These are phyloP conservation scores for Inonotus obliquus DNA, from an alignment of 1,284 basidiomycete genomes.

Conservation along the genomic window DNA sequence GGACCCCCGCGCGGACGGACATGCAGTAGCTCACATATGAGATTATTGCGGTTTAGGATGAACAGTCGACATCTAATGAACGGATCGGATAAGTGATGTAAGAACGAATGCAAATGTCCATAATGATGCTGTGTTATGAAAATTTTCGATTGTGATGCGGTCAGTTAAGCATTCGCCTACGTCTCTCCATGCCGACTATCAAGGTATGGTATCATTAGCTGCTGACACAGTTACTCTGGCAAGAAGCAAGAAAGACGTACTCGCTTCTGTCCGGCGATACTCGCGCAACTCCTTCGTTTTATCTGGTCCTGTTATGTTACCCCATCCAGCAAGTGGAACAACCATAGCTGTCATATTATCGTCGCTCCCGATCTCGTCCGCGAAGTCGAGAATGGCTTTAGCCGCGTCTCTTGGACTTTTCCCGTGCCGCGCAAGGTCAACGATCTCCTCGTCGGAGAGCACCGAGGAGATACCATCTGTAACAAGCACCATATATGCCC, in stretches of 20 bases:
- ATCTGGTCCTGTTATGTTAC: slow-evolving; percentile 73
- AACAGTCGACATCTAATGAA: not conserved
- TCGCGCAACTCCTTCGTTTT: slow-evolving; percentile 77
- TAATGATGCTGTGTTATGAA: not conserved
- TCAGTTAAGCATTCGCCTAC: slow-evolving; percentile 57
- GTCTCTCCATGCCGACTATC: slow-evolving; percentile 64
- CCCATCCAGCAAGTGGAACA: slow-evolving; percentile 93
- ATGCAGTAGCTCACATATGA: slow-evolving; percentile 84
- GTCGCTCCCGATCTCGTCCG: slow-evolving; percentile 85
- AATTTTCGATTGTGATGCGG: not conserved
- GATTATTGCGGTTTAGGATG: not conserved
- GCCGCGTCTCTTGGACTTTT: slow-evolving; percentile 79
- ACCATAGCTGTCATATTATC: slow-evolving; percentile 93
- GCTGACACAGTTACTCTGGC: not conserved
- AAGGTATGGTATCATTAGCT: not conserved
- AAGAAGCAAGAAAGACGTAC: slow-evolving; percentile 31
- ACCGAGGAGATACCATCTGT: slow-evolving; percentile 92
- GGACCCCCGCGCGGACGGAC: slow-evolving; percentile 84
- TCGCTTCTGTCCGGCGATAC: slow-evolving; percentile 70
- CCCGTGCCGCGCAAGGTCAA: slow-evolving; percentile 79
- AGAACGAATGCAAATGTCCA: not conserved
- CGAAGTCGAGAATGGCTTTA: slow-evolving; percentile 78
- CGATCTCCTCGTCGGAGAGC: slow-evolving; percentile 90
- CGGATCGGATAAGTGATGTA: not conserved
- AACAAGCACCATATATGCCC: slow-evolving; percentile 77